Conservation (phyloP, 108 stramenopile genomes). For the Cylindrotheca closterium region DNA sequence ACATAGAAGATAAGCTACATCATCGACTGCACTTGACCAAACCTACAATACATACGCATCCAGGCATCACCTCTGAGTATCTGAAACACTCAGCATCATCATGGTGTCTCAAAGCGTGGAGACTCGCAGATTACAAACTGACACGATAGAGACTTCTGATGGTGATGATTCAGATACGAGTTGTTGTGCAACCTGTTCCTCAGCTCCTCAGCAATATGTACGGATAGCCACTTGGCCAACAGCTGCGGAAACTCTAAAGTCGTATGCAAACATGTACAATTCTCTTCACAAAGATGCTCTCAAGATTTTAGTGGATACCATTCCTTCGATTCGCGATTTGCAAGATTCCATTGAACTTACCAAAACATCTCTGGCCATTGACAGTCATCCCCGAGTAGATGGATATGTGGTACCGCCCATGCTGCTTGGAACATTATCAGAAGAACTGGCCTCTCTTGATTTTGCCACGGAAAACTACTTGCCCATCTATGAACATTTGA, state of each 20-base stretch:
- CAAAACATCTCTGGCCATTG: neutral
- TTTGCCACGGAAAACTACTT: constrained; percentile 7
- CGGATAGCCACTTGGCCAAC: constrained; percentile 17
- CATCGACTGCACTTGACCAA: too few relatives aligned
- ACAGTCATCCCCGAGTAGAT: constrained; percentile 6
- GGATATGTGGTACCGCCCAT: constrained; percentile 31
- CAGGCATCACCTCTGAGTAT: too few relatives aligned
- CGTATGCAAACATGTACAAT: constrained; percentile 16
- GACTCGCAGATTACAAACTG: too few relatives aligned
- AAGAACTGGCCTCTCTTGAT: neutral
- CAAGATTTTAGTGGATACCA: constrained; percentile 5
- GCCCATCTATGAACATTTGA: constrained; percentile 33
- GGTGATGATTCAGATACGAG: too few relatives aligned
- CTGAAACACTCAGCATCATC: too few relatives aligned
- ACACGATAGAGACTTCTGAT: too few relatives aligned
- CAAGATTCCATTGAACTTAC: constrained; percentile 7
- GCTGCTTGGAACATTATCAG: constrained; percentile 18
- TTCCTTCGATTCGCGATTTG: constrained; percentile 23
- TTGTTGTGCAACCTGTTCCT: neutral
- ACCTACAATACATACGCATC: too few relatives aligned
- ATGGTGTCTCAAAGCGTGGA: too few relatives aligned
- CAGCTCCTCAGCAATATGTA: neutral
- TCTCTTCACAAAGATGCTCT: constrained; percentile 1
- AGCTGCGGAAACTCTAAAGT: constrained; percentile 2
- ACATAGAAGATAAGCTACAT: too few relatives aligned